Evolutionary conservation across 768 basidiomycete genomes (phyloP).

Genomic region (Leccinum uliginosum): DNA sequence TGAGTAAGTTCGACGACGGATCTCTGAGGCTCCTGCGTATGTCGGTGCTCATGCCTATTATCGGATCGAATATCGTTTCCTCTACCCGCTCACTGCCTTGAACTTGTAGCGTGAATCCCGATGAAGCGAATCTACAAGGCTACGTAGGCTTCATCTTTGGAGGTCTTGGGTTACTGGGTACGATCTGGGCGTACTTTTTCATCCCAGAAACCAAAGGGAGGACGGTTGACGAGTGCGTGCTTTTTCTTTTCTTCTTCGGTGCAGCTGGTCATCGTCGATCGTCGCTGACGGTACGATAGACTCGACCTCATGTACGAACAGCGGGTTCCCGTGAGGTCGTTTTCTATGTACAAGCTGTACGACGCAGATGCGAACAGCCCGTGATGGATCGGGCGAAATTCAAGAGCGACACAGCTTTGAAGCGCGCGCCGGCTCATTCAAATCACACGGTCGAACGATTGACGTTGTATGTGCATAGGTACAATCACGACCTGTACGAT

Average conservation of each 20-base stretch:
- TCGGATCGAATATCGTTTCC: not conserved
- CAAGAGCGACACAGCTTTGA: not conserved
- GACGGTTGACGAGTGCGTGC: conserved; percentile 28
- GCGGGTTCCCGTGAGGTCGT: too few species aligned
- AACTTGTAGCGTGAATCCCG: conserved; percentile 22
- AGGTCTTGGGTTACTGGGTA: conserved; percentile 17
- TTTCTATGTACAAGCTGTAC: conserved; percentile 6
- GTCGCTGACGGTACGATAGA: conserved; percentile 1
- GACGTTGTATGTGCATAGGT: too few species aligned
- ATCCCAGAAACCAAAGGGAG: conserved; percentile 26
- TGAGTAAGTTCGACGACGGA: not conserved
- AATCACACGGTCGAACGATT: too few species aligned
- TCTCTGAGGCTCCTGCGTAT: not conserved
- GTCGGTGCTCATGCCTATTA: not conserved
- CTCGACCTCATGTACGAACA: conserved; percentile 4
- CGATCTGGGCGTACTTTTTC: conserved; percentile 25
- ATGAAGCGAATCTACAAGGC: conserved; percentile 24
- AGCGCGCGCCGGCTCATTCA: too few species aligned
- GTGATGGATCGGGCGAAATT: not conserved
- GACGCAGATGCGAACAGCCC: not conserved
- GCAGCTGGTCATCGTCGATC: not conserved
- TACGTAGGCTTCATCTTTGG: conserved; percentile 30
- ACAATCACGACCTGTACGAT: too few species aligned
- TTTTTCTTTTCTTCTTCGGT: not conserved
- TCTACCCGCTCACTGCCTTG: not conserved